These are phyloP conservation scores for Mortierella claussenii DNA, from an alignment of 192 early-diverging fungal genomes.

Conservation along the genomic window DNA sequence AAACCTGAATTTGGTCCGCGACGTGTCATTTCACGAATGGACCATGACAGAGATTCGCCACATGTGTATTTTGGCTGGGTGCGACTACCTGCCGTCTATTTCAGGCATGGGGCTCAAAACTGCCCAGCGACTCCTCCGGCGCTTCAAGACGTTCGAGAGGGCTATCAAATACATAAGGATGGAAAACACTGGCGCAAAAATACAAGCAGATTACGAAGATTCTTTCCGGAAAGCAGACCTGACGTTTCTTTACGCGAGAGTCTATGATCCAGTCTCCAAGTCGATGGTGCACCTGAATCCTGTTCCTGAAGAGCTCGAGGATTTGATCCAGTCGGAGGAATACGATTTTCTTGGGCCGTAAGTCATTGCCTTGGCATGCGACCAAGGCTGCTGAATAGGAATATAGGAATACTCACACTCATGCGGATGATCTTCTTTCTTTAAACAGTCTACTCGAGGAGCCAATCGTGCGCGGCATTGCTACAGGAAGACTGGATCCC, in stretches of 20 bases:
- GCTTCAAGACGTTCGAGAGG: constrained; percentile 56
- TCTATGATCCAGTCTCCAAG: constrained; percentile 76
- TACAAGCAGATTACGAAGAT: constrained; percentile 75
- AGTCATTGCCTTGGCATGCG: constrained; percentile 9
- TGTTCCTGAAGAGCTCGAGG: constrained; percentile 53
- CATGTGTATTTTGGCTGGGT: constrained; percentile 98
- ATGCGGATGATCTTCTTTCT: neutral
- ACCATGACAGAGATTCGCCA: constrained; percentile 72
- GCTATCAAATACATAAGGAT: constrained; percentile 31
- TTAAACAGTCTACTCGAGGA: constrained; percentile 58
- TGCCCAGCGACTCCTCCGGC: constrained; percentile 67
- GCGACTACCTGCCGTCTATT: constrained; percentile 91
- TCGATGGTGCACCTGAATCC: constrained; percentile 68
- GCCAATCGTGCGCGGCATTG: constrained; percentile 65
- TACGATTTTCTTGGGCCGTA: constrained; percentile 69
- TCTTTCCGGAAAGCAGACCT: constrained; percentile 80
- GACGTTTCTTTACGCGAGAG: constrained; percentile 91
- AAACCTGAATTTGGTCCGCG: constrained; percentile 59
- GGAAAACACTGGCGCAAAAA: constrained; percentile 31
- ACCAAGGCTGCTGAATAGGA: neutral
- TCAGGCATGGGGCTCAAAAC: constrained; percentile 89
- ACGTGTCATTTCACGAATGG: constrained; percentile 70
- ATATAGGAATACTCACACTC: no score
- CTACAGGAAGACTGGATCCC: constrained; percentile 71
- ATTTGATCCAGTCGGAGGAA: constrained; percentile 53